Base-by-base conservation (phyloP, 1,139 yeast genomes). In the Scheffersomyces stambukii region DNA sequence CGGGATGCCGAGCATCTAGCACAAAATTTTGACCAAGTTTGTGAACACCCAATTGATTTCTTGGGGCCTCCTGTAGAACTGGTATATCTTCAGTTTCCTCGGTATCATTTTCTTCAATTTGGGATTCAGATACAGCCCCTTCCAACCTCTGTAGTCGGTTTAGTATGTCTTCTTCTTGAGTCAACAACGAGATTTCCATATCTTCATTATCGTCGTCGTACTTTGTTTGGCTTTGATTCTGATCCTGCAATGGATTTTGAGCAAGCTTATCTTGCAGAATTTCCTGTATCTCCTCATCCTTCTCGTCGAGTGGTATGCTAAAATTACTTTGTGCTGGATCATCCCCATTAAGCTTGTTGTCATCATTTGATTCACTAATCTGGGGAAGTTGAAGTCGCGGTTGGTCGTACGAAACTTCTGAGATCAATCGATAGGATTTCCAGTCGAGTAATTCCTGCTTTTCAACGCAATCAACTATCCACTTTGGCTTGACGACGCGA, bases 401-500 rank as follows among this genome's bases (percentile, higher is more conserved):
- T 40, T 77, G 84, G 6, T 76, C 77, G 46, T 61, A 69, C 8
- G 66, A 76, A 8, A 64, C 53, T 22, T 70, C 67, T 2, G 75
- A 61, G 9, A 86, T 65, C 25, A 79, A 55, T 23, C 72, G 39
- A 50, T 75, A 91, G 13, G 71, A 68, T 14, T 65, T 64, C 96
- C 97, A 89, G 28, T 78, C 76, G 13, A 80, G 52, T 9, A 80
- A 43, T 30, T 48, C 55, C 0, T 67, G 61, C 8, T 53, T 47
- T 2, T 60, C 58, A 3, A 86, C 63, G 30, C 82, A 72, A 23
- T 86, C 86, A 0, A 69, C 64, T 2, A 91, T 68, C 98, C 98
- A 91, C 25, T 69, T 68, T 0, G 97, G 95, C 36, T 57, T 70
- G 1, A 88, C 95, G 2, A 91, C 95, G 40, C 73, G 77, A 52